Conservation (phyloP, 2,329 filamentous ascomycete species). For the Claviceps citrina region DNA sequence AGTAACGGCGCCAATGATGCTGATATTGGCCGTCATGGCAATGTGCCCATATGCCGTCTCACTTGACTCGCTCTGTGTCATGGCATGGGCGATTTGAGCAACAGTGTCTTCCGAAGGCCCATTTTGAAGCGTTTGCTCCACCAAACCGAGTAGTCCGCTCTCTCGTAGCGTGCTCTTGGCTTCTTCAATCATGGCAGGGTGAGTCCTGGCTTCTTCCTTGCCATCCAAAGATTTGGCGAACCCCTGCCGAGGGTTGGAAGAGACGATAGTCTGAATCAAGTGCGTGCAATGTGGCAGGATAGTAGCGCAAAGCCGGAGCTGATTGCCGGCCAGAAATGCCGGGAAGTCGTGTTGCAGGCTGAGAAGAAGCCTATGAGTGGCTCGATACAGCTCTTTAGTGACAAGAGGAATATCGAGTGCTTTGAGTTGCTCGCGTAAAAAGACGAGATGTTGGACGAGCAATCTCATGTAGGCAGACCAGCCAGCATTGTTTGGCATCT, state of each 20-base stretch:
- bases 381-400: conserved; percentile 72
- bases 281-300: conserved; percentile 77
- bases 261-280: conserved; percentile 74
- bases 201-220: conserved; percentile 56
- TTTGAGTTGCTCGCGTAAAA: conserved; percentile 68
- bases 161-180: conserved; percentile 38
- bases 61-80: conserved; percentile 43
- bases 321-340: conserved; percentile 79
- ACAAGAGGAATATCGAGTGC: conserved; percentile 50
- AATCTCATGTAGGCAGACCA: conserved; percentile 64
- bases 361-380: conserved; percentile 65
- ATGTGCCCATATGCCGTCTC: conserved; percentile 52
- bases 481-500: conserved; percentile 50
- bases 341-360: conserved; percentile 88
- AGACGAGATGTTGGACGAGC: conserved; percentile 54
- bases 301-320: conserved; percentile 63
- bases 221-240: conserved; percentile 53
- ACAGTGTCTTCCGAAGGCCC: conserved; percentile 58
- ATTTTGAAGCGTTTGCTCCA: conserved; percentile 42
- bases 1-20: conserved; percentile 68
- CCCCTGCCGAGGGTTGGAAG: conserved; percentile 56
- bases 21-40: conserved; percentile 51
- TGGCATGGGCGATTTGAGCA: conserved; percentile 59
- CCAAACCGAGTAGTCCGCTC: conserved; percentile 40
- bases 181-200: conserved; percentile 50